Base-by-base conservation (phyloP, 306 rosid species). In the Echinosophora koreensis region DNA sequence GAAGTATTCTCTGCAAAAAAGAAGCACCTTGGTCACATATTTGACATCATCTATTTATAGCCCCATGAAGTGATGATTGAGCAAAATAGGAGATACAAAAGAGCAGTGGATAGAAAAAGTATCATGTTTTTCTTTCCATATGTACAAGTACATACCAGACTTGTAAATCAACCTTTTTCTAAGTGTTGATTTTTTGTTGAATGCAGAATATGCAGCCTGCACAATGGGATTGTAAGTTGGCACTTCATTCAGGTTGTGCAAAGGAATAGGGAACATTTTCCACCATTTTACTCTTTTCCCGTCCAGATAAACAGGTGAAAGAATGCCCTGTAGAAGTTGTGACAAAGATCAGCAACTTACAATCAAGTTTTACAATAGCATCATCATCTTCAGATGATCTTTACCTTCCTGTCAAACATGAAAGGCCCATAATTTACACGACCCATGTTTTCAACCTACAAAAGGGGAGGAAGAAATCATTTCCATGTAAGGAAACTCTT, bases 361-460 rank as follows among this genome's bases (percentile, higher is more conserved):
- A 15, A 68, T 80, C 52, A 54, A 17, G 14, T 60, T 34, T 32
- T 35, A 22, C 51, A 70, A 65, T 59, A 47, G 42, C 47, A 49
- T 50, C 66, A 39, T 73, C 69, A 32, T 69, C 62, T 74, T 61
- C 66, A 28, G 68, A 64, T 62, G 47, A 18, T 32, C 49, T 80
- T 89, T 89, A 95, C 98, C 98, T 95, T 95, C 77, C 61, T 69
- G 76, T 95, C 97, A 78, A 89, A 83, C 28, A 95, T 87, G 88
- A 84, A 90, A 51, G 84, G 81, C 66, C 98, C 97, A 10, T 92
- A 92, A 80, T 95, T 95, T 76, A 95, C 56, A 32, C 87, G 98
- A 70, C 98, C 97, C 96, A 89, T 87, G 80, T 95, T 92, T 84
- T 95, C 98, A 68, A 95, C 97, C 98, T 95, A 71, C 74, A 73